Conservation (phyloP, 2,329 filamentous ascomycete species). For the Colletotrichum phormii region DNA sequence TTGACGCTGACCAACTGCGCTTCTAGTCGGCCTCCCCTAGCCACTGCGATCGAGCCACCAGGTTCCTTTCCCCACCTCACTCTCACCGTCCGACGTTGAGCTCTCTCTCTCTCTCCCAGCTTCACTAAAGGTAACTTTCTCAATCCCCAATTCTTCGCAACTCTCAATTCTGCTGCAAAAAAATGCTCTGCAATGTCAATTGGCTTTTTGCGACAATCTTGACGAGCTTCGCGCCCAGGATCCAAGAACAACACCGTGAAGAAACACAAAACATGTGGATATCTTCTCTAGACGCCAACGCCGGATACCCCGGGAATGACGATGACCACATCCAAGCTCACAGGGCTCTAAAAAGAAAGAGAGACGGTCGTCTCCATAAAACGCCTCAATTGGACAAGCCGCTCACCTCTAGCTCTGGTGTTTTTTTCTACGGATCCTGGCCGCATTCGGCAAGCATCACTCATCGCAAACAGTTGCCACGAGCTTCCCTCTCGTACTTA, state of each 20-base stretch:
- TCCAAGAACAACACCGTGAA: neutral
- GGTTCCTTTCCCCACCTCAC: slow-evolving; percentile 17
- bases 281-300: slow-evolving; percentile 6
- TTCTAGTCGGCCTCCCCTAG: slow-evolving; percentile 4
- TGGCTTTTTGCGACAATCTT: neutral
- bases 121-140: slow-evolving; percentile 26
- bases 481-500: slow-evolving; percentile 24
- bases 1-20: slow-evolving; percentile 25
- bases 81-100: slow-evolving; percentile 8
- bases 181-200: neutral
- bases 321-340: slow-evolving; percentile 20
- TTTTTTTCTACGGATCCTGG: slow-evolving; percentile 1
- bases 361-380: slow-evolving; percentile 26
- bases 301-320: slow-evolving; percentile 33
- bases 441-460: neutral
- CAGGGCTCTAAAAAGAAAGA: neutral
- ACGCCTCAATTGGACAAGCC: slow-evolving; percentile 31
- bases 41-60: slow-evolving; percentile 10
- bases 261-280: neutral
- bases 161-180: neutral
- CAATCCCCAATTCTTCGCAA: neutral
- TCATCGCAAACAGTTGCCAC: slow-evolving; percentile 10
- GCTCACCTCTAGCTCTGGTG: neutral
- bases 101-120: neutral
- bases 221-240: neutral